phyloP scores from a whole-genome alignment of 495 filamentous ascomycete species.

The Neurospora sp. region DNA sequence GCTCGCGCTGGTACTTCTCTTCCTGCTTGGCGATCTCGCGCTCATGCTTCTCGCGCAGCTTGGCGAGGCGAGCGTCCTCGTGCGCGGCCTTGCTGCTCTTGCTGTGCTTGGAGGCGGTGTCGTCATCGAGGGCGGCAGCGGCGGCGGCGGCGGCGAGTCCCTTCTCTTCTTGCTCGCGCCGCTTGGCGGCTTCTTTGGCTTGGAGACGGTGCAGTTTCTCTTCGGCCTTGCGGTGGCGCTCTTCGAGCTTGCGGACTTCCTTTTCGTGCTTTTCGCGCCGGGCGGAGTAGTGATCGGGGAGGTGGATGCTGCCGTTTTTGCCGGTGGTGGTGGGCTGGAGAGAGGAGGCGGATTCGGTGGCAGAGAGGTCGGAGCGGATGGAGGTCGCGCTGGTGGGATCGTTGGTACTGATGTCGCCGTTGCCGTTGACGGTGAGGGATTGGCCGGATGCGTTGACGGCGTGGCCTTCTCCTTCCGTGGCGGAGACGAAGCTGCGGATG shows the following conservation, averaged over 20 bases:
- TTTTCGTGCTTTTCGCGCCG: slow-evolving; percentile 47
- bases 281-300: slow-evolving; percentile 5
- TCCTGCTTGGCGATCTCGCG: slow-evolving; percentile 50
- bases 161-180: slow-evolving; percentile 1
- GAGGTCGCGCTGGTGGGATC: slow-evolving; percentile 16
- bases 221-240: slow-evolving; percentile 58
- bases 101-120: slow-evolving; percentile 7
- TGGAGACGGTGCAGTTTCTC: slow-evolving; percentile 51
- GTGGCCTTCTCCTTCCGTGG: slow-evolving; percentile 18
- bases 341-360: slow-evolving; percentile 2
- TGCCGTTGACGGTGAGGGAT: slow-evolving; percentile 17
- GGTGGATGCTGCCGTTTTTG: background rate
- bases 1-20: slow-evolving; percentile 52
- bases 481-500: slow-evolving; percentile 36
- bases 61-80: slow-evolving; percentile 17
- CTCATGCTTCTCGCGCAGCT: slow-evolving; percentile 50
- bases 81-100: slow-evolving; percentile 31
- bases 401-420: slow-evolving; percentile 10
- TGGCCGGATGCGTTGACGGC: slow-evolving; percentile 5
- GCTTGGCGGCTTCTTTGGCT: slow-evolving; percentile 33
- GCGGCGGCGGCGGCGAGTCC: background rate
- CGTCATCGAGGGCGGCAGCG: slow-evolving; percentile 15
- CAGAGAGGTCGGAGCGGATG: slow-evolving; percentile 16
- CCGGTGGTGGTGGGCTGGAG: slow-evolving; percentile 7
- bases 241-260: slow-evolving; percentile 64